Percentiles rank a stretch among this genome's conserved stretches.
Conservation (phyloP, 148 eudicot species). For the Rhododendron henanense region DNA sequence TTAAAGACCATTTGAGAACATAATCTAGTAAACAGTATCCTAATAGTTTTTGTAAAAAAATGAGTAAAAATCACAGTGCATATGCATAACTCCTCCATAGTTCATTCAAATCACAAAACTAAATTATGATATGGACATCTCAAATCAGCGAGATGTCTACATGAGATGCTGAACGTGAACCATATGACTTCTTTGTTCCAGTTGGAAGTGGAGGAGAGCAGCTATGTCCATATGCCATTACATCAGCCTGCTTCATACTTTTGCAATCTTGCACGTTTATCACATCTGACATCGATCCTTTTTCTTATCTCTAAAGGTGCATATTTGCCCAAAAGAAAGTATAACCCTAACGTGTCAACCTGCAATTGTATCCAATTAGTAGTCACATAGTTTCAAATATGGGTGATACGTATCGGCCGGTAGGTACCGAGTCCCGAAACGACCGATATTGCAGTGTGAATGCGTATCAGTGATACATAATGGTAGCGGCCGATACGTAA, state of each 20-base stretch:
- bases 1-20: neutral
- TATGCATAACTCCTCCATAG: neutral
- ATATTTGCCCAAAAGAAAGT: neutral
- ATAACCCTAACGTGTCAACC: neutral
- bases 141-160: neutral
- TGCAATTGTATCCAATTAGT: neutral
- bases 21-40: neutral
- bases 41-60: neutral
- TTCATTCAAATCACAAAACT: neutral
- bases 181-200: neutral
- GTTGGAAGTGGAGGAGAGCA: neutral
- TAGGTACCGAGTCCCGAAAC: no score
- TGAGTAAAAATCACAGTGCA: neutral
- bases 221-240: neutral
- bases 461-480: no score
- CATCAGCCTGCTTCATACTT: neutral
- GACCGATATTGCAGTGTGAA: no score
- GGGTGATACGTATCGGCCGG: no score
- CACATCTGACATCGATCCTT: neutral
- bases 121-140: neutral
- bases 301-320: neutral
- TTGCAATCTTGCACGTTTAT: neutral
- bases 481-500: no score
- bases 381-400: no score
- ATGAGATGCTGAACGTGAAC: neutral